These are phyloP conservation scores for Mycena pura DNA, from an alignment of 768 basidiomycete genomes.

Conservation along the genomic window DNA sequence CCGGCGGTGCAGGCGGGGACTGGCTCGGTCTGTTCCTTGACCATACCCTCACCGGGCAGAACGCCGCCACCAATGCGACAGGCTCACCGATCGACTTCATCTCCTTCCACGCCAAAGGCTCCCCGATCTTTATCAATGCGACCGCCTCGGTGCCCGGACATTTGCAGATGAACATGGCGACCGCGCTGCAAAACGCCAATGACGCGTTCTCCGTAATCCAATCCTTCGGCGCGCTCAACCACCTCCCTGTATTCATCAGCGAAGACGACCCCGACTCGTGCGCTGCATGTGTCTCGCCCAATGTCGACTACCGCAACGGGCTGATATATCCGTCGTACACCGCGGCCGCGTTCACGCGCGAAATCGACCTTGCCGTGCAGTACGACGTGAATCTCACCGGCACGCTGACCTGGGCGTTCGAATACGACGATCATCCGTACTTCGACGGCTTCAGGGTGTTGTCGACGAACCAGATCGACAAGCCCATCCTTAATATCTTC, in stretches of 20 bases:
- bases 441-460: constrained; percentile 25
- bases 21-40: constrained; percentile 24
- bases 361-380: constrained; percentile 18
- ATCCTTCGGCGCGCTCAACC: constrained; percentile 19
- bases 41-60: constrained; percentile 22
- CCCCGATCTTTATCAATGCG: constrained; percentile 21
- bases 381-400: constrained; percentile 24
- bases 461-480: constrained; percentile 26
- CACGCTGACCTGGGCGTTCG: constrained; percentile 25
- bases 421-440: constrained; percentile 24
- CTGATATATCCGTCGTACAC: constrained; percentile 27
- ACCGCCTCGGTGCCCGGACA: constrained; percentile 20
- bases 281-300: constrained; percentile 18
- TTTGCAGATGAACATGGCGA: constrained; percentile 27
- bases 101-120: constrained; percentile 27
- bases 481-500: constrained; percentile 25
- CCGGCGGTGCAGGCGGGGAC: constrained; percentile 23
- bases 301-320: constrained; percentile 24
- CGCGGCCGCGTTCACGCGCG: constrained; percentile 23
- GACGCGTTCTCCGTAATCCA: constrained; percentile 25
- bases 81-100: constrained; percentile 25
- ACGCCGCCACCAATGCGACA: constrained; percentile 14
- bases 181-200: constrained; percentile 19
- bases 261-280: constrained; percentile 27
- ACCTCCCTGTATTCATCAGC: constrained; percentile 22